phyloP scores from a whole-genome alignment of 768 basidiomycete genomes.

The Tulasnella calospora region DNA sequence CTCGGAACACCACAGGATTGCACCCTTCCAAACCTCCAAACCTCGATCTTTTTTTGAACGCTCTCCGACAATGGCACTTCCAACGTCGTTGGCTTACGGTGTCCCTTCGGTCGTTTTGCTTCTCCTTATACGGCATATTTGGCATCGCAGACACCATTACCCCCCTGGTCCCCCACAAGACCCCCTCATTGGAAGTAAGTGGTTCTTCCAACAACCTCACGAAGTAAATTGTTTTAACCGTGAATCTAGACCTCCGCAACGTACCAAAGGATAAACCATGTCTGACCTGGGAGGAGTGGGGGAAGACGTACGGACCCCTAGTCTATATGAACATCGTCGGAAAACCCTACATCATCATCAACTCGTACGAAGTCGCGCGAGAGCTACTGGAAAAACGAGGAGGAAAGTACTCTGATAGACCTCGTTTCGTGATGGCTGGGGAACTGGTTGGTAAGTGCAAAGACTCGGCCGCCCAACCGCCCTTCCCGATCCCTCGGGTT shows the following conservation, averaged over 20 bases:
- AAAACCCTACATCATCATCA: constrained; percentile 28
- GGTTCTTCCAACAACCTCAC: too few relatives aligned
- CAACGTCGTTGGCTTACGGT: neutral
- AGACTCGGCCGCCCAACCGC: neutral
- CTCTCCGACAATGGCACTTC: neutral
- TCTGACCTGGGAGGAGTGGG: constrained; percentile 26
- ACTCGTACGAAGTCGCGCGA: constrained; percentile 33
- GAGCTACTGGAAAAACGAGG: constrained; percentile 35
- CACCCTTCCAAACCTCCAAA: neutral
- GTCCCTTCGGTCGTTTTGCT: neutral
- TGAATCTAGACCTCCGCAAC: neutral
- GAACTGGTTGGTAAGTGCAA: neutral
- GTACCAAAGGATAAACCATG: neutral
- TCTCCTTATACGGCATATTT: neutral
- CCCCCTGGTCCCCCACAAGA: constrained; percentile 14
- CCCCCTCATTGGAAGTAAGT: constrained; percentile 12
- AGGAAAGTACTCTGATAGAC: constrained; percentile 34
- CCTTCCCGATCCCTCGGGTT: neutral
- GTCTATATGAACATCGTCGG: constrained; percentile 20
- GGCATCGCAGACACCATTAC: neutral
- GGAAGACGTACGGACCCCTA: constrained; percentile 22
- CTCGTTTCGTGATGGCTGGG: constrained; percentile 28
- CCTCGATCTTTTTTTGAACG: neutral
- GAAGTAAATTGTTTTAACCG: too few relatives aligned
- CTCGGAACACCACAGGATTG: neutral